A percentile compares a stretch with the other conserved stretches of the same genome.
Conservation (phyloP, 2,329 filamentous ascomycete genomes). For the Xylaria multiplex region DNA sequence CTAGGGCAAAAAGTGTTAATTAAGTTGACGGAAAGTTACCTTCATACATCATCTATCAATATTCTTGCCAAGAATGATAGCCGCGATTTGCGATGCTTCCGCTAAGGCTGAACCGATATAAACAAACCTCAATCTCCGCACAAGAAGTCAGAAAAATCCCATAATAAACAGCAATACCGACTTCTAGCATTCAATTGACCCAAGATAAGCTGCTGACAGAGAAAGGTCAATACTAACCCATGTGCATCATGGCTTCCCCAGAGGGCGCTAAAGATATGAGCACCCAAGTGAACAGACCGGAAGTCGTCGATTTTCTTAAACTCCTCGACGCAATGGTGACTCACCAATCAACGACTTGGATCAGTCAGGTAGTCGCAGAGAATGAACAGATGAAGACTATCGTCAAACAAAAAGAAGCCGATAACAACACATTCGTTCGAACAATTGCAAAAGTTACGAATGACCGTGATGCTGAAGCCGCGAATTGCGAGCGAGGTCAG, state of each 20-base stretch:
- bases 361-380: conserved; percentile 21
- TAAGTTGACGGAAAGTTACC: conserved; percentile 1
- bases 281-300: conserved; percentile 7
- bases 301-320: conserved; percentile 22
- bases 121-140: conserved; percentile 15
- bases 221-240: not conserved
- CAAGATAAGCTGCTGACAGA: conserved; percentile 9
- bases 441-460: conserved; percentile 2
- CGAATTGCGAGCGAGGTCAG: not conserved
- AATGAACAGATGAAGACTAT: conserved; percentile 23
- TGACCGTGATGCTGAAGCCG: not conserved
- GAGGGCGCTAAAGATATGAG: not conserved
- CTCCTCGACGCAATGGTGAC: conserved; percentile 13
- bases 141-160: conserved; percentile 23
- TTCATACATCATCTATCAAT: not conserved
- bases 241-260: conserved; percentile 24
- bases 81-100: conserved; percentile 27
- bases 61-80: conserved; percentile 16
- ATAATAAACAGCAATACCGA: not conserved
- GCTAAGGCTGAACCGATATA: conserved; percentile 7
- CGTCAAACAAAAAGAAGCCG: conserved; percentile 13
- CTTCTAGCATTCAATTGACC: not conserved
- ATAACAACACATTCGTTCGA: conserved; percentile 2
- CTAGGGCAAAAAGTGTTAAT: not conserved
- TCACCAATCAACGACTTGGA: conserved; percentile 23